These are phyloP conservation scores for Debaryomyces nepalensis DNA, from an alignment of 1,139 yeast genomes.

Conservation along the genomic window DNA sequence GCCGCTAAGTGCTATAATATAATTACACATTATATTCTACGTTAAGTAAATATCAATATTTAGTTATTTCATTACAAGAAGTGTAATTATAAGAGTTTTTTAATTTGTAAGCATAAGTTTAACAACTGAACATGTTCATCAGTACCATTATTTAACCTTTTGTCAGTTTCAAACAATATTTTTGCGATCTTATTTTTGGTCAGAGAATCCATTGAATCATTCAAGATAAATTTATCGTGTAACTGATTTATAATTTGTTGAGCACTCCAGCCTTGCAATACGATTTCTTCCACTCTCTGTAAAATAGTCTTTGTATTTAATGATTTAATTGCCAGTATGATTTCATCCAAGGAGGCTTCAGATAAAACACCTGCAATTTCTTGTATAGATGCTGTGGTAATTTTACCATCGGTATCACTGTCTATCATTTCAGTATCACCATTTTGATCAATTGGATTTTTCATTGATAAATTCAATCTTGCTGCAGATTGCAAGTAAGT, in stretches of 20 bases:
- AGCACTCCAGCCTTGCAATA: constrained; percentile 86
- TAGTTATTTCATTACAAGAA: not conserved
- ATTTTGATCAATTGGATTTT: constrained; percentile 19
- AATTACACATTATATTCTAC: constrained; percentile 3
- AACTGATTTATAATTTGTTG: constrained; percentile 77
- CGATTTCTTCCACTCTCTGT: constrained; percentile 54
- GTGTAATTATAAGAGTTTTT: constrained; percentile 39
- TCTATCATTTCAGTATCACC: constrained; percentile 37
- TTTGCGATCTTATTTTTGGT: constrained; percentile 70
- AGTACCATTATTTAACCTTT: constrained; percentile 78
- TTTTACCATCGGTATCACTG: constrained; percentile 22
- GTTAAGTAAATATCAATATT: not conserved
- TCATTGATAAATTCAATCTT: constrained; percentile 50
- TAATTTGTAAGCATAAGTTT: constrained; percentile 65
- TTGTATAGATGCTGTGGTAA: constrained; percentile 52
- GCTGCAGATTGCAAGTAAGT: constrained; percentile 90
- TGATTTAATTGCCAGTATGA: constrained; percentile 46
- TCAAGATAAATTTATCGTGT: constrained; percentile 71
- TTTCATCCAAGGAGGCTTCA: constrained; percentile 46
- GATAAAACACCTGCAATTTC: constrained; percentile 92
- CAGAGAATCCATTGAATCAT: constrained; percentile 54
- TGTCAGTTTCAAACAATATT: constrained; percentile 75
- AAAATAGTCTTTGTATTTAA: constrained; percentile 46
- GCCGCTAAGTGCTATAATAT: not conserved
- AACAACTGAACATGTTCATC: constrained; percentile 88